phyloP scores from a whole-genome alignment of 345 rosid genomes.

The Gossypium sturtianum region DNA sequence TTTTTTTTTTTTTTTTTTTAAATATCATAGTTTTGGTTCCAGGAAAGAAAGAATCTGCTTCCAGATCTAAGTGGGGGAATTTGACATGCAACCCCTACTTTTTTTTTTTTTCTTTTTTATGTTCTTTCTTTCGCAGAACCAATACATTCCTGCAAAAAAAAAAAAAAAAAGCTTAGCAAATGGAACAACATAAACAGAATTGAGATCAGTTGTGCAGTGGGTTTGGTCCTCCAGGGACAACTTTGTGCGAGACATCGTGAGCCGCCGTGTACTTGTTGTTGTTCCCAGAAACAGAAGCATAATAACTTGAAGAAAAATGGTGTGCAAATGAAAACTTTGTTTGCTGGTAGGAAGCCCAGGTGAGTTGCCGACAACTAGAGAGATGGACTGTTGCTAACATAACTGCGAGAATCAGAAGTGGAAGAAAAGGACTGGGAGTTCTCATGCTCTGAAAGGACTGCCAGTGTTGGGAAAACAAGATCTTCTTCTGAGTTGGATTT shows the following conservation, averaged over 20 bases:
- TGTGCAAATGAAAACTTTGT: neutral
- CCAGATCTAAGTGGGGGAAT: constrained; percentile 1
- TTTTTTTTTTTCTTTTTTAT: neutral
- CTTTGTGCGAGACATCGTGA: constrained; percentile 18
- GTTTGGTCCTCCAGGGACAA: constrained; percentile 52
- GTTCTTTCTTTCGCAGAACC: constrained; percentile 5
- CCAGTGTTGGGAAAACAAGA: neutral
- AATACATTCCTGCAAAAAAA: neutral
- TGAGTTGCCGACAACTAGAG: constrained; percentile 21
- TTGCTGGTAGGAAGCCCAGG: constrained; percentile 3
- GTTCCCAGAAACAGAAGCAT: constrained; percentile 2
- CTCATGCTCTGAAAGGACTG: constrained; percentile 19
- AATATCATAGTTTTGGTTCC: constrained; percentile 13
- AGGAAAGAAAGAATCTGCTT: constrained; percentile 15
- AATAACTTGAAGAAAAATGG: neutral
- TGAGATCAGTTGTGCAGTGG: constrained; percentile 48
- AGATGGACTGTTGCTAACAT: constrained; percentile 21
- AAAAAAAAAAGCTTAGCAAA: neutral
- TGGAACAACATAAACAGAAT: neutral
- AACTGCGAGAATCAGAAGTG: constrained; percentile 14
- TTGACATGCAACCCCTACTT: neutral
- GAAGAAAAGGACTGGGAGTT: constrained; percentile 11
- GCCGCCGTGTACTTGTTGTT: constrained; percentile 6
- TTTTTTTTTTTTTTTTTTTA: neutral
- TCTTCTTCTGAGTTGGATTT: neutral